A percentile compares a stretch with the other conserved stretches of the same genome.
Conservation (phyloP, 805 yeast species). For the Candida easanensis region DNA sequence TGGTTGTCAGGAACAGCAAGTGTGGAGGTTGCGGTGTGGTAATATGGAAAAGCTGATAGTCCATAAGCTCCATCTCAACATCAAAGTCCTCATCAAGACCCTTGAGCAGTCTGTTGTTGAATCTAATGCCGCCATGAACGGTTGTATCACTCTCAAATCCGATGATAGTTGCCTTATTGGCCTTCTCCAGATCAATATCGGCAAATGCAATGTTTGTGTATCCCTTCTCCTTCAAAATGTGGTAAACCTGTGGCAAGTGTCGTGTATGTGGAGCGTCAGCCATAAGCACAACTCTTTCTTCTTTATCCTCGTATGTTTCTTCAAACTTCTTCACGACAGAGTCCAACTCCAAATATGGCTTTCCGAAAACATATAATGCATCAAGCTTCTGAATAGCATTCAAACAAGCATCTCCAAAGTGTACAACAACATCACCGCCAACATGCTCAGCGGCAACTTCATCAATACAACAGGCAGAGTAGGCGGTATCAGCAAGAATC, state of each 20-base stretch:
- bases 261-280: constrained; percentile 68
- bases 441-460: constrained; percentile 97
- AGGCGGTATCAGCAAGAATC: constrained; percentile 93
- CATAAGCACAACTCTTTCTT: constrained; percentile 57
- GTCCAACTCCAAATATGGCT: constrained; percentile 50
- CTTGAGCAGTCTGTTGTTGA: constrained; percentile 30
- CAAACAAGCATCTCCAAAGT: constrained; percentile 93
- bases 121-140: constrained; percentile 11
- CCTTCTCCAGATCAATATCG: constrained; percentile 34
- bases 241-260: constrained; percentile 40
- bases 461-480: constrained; percentile 93
- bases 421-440: constrained; percentile 77
- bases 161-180: constrained; percentile 37
- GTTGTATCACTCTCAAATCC: constrained; percentile 31
- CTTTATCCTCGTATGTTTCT: constrained; percentile 37
- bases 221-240: constrained; percentile 24
- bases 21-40: constrained; percentile 77
- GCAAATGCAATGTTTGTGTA: constrained; percentile 39
- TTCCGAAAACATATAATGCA: constrained; percentile 78
- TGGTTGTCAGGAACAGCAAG: constrained; percentile 69
- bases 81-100: constrained; percentile 24
- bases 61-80: constrained; percentile 34
- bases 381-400: constrained; percentile 73
- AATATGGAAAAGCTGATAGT: constrained; percentile 65
- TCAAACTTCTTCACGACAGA: constrained; percentile 39